A percentile compares a stretch with the other conserved stretches of the same genome.
These are phyloP conservation scores for Raddia guianensis DNA, from an alignment of 176 grass and related monocot species.

Conservation along the genomic window DNA sequence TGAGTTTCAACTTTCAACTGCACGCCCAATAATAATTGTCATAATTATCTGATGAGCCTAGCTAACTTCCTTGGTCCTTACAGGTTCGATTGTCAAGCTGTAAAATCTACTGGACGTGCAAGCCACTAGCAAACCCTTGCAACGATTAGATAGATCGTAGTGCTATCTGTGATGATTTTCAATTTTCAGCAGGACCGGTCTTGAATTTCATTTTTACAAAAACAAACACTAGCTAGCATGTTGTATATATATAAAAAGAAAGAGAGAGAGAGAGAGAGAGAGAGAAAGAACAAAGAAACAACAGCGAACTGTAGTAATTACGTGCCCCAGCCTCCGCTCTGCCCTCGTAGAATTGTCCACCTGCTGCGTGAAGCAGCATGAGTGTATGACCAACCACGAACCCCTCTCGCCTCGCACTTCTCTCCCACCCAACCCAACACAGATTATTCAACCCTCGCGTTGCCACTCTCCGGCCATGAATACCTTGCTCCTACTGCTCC, in stretches of 20 bases:
- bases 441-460: constrained; percentile 46
- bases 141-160: not conserved
- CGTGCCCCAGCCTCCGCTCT: not conserved
- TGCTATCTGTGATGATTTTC: not conserved
- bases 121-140: constrained; percentile 19
- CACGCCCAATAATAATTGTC: constrained; percentile 38
- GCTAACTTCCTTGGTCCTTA: constrained; percentile 23
- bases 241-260: not conserved
- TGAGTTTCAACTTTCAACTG: constrained; percentile 47
- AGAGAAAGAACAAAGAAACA: not conserved
- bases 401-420: constrained; percentile 62
- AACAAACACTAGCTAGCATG: too few relatives aligned
- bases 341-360: constrained; percentile 8
- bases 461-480: constrained; percentile 61
- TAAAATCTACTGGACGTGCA: constrained; percentile 28
- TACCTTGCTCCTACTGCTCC: constrained; percentile 14
- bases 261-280: not conserved
- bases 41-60: constrained; percentile 31
- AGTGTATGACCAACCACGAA: constrained; percentile 24
- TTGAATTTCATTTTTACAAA: not conserved
- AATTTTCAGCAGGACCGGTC: not conserved
- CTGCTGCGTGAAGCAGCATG: not conserved
- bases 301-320: not conserved
- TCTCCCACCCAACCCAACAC: constrained; percentile 55
- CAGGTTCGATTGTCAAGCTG: not conserved